phyloP scores from a whole-genome alignment of 2,329 filamentous ascomycete genomes.

The Canariomyces notabilis region DNA sequence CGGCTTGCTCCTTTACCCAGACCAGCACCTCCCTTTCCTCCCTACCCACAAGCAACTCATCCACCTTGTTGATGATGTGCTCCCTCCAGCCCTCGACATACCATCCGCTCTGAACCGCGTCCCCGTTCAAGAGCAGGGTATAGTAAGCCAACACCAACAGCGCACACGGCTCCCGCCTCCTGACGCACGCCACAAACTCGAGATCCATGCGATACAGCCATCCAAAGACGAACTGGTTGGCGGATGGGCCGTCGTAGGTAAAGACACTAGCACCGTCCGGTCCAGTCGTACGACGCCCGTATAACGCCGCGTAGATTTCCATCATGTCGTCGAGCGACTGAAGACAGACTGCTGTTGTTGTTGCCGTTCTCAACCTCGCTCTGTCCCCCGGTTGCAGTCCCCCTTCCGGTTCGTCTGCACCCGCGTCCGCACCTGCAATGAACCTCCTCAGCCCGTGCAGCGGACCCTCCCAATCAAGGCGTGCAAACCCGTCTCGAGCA shows the following conservation, averaged over 20 bases:
- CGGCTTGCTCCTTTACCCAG: too few relatives aligned
- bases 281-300: constrained; percentile 1
- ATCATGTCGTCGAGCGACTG: constrained; percentile 1
- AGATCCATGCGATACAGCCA: constrained; percentile 4
- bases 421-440: too few relatives aligned
- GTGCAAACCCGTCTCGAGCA: not conserved
- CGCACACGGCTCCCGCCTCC: not conserved
- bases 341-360: not conserved
- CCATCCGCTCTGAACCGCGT: not conserved
- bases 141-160: constrained; percentile 6
- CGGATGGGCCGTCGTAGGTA: not conserved
- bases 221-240: constrained; percentile 8
- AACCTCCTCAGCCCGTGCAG: constrained; percentile 1
- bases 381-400: too few relatives aligned
- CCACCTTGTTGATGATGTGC: constrained; percentile 1
- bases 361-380: not conserved
- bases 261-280: too few relatives aligned
- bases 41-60: not conserved
- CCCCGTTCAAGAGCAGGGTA: constrained; percentile 3
- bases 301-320: not conserved
- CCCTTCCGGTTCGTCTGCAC: too few relatives aligned
- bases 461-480: constrained; percentile 4
- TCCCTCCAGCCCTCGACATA: constrained; percentile 3
- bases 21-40: too few relatives aligned
- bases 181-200: constrained; percentile 4